These are phyloP conservation scores for Alternaria sp. DNA, from an alignment of 2,329 filamentous ascomycete species.

Conservation along the genomic window DNA sequence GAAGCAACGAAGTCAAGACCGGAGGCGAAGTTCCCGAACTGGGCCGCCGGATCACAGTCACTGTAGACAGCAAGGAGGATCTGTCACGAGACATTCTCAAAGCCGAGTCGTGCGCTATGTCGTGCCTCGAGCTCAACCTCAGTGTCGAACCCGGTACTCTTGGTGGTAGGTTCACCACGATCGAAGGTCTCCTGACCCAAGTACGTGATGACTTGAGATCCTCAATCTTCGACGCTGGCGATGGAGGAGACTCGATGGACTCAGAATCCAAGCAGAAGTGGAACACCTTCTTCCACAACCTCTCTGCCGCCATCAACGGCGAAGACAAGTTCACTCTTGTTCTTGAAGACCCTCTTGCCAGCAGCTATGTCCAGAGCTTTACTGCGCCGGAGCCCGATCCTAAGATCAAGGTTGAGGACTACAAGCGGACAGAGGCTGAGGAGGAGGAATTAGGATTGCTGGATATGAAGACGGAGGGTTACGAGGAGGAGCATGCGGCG, in stretches of 20 bases:
- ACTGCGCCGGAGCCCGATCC: constrained; percentile 81
- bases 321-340: constrained; percentile 82
- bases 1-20: constrained; percentile 97
- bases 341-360: constrained; percentile 86
- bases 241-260: constrained; percentile 82
- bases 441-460: constrained; percentile 89
- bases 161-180: constrained; percentile 94
- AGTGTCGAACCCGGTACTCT: constrained; percentile 92
- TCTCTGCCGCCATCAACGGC: constrained; percentile 81
- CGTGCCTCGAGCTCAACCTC: constrained; percentile 86
- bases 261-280: constrained; percentile 73
- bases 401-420: constrained; percentile 82
- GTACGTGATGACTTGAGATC: constrained; percentile 87
- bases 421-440: constrained; percentile 87
- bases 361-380: constrained; percentile 92
- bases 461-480: constrained; percentile 93
- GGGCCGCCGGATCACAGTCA: constrained; percentile 82
- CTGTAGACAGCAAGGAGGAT: constrained; percentile 74
- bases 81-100: constrained; percentile 94
- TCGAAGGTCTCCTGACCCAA: constrained; percentile 92
- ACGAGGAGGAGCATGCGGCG: constrained; percentile 64
- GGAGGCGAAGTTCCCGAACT: constrained; percentile 89
- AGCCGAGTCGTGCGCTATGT: constrained; percentile 87
- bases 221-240: constrained; percentile 83
- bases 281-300: constrained; percentile 79